phyloP scores from a whole-genome alignment of 2,329 filamentous ascomycete species.

The Fusarium setosum region DNA sequence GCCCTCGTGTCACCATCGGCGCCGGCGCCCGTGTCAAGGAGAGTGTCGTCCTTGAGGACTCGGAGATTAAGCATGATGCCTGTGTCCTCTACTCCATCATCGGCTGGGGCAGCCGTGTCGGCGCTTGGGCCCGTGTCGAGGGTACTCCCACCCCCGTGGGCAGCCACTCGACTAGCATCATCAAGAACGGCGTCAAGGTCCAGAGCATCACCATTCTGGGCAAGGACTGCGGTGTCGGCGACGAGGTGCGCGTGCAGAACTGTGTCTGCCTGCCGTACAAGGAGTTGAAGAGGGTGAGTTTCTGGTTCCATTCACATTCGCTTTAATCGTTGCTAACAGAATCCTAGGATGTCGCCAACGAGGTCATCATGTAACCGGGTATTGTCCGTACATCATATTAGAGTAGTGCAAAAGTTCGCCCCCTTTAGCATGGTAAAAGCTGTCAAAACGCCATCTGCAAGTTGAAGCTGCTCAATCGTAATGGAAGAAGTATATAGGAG shows the following conservation, averaged over 20 bases:
- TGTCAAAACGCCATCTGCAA: constrained; percentile 10
- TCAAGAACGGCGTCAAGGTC: constrained; percentile 98
- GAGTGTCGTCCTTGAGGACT: constrained; percentile 93
- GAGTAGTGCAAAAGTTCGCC: constrained; percentile 22
- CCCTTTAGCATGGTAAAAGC: constrained; percentile 11
- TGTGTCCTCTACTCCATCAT: constrained; percentile 97
- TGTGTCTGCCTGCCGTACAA: constrained; percentile 98
- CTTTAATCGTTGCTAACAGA: constrained; percentile 39
- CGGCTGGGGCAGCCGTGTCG: constrained; percentile 94
- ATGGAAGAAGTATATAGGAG: constrained; percentile 33
- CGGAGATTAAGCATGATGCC: constrained; percentile 95
- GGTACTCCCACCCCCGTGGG: constrained; percentile 88
- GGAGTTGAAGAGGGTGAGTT: constrained; percentile 90
- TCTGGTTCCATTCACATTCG: background rate
- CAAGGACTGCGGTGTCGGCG: constrained; percentile 93
- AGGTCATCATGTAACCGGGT: constrained; percentile 84
- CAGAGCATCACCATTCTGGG: constrained; percentile 98
- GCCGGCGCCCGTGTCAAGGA: constrained; percentile 94
- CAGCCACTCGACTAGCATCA: constrained; percentile 92
- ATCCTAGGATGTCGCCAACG: constrained; percentile 81
- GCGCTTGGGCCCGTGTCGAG: constrained; percentile 98
- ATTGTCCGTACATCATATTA: constrained; percentile 11
- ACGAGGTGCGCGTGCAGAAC: constrained; percentile 97
- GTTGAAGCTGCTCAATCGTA: constrained; percentile 20
- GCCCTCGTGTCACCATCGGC: constrained; percentile 86